Evolutionary conservation across 805 yeast genomes (phyloP).

Genomic region (Wickerhamiella azyma): DNA sequence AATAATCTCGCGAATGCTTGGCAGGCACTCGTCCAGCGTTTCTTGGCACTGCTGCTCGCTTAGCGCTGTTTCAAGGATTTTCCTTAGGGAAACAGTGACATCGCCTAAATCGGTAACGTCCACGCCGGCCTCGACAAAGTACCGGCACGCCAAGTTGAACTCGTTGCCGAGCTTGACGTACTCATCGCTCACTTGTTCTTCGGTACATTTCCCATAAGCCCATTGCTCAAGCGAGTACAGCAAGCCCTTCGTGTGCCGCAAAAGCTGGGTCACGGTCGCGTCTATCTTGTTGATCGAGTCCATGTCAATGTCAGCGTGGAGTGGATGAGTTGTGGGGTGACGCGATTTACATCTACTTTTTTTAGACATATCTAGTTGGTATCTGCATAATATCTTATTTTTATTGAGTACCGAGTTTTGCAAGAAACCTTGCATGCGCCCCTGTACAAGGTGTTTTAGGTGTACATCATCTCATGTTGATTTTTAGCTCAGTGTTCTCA

Average conservation of each 20-base stretch:
- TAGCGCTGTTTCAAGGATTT: constrained; percentile 72
- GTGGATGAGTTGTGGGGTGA: not conserved
- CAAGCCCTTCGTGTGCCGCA: constrained; percentile 79
- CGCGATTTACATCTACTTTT: no score
- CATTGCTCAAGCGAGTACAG: constrained; percentile 80
- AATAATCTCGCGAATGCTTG: constrained; percentile 73
- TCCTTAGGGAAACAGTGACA: constrained; percentile 70
- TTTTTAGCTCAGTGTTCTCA: no score
- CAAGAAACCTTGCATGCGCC: no score
- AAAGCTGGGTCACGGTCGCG: constrained; percentile 37
- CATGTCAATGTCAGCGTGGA: not conserved
- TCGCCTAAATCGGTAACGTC: constrained; percentile 73
- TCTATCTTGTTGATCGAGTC: constrained; percentile 5
- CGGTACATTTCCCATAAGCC: constrained; percentile 73
- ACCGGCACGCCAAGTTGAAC: constrained; percentile 70
- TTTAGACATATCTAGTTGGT: not conserved
- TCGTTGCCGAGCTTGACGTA: constrained; percentile 90
- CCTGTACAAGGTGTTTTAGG: no score
- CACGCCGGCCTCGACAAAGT: constrained; percentile 66
- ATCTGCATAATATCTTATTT: no score
- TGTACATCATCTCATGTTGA: no score
- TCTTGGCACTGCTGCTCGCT: constrained; percentile 76
- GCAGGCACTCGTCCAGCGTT: constrained; percentile 65
- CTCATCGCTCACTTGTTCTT: constrained; percentile 73
- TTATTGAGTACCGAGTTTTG: no score